Base-by-base conservation (phyloP, 2,329 filamentous ascomycete species). In the Raffaelea ambrosiae region DNA sequence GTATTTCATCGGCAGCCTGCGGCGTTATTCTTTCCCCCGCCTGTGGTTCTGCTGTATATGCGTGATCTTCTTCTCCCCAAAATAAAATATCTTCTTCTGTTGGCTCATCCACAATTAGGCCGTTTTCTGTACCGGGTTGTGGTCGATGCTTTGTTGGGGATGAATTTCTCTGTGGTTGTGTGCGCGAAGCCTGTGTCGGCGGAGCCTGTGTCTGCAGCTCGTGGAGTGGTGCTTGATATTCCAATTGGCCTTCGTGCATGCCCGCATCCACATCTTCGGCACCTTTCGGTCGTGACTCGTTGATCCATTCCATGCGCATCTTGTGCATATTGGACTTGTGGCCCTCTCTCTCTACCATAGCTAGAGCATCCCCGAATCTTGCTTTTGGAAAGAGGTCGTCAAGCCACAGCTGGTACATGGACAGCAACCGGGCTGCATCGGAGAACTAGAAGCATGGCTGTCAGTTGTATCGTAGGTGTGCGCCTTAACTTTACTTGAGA, bases 321-420 rank as follows among this genome's bases (percentile, higher is more conserved):
- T 79, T 76, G 54, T 86, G 79, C 62, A 97, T 76, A 14, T 75
- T 73, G 61, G 86, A 90, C 57, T 84, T 88, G 65, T 96, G 93
- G 1, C 93, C 93, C 1, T 88, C 74, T 66, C 95, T 96, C 64
- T 98, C 93, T 3, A 97, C 87, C 71, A 97, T 95, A 36, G 76
- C 70, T 7, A 97, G 71, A 3, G 86, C 93, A 59, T 98, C 93
- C 43, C 86, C 77, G 59, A 98, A 98, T 59, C 89, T 91, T 5
- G 91, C 93, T 60, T 94, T 89, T 13, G 93, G 93, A 60, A 90
- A 98, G 13, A 98, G 73, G 60, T 96, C 89, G 65, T 98, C 91
- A 2, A 98, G 84, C 93, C 93, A 98, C 48, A 95, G 67, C 63
- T 97, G 93, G 62, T 97, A 98, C 62, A 94, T 87, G 21, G 86